A percentile compares a stretch with the other conserved stretches of the same genome.
Conservation (phyloP, 2,329 filamentous ascomycete genomes). For the Tothia fuscella region DNA sequence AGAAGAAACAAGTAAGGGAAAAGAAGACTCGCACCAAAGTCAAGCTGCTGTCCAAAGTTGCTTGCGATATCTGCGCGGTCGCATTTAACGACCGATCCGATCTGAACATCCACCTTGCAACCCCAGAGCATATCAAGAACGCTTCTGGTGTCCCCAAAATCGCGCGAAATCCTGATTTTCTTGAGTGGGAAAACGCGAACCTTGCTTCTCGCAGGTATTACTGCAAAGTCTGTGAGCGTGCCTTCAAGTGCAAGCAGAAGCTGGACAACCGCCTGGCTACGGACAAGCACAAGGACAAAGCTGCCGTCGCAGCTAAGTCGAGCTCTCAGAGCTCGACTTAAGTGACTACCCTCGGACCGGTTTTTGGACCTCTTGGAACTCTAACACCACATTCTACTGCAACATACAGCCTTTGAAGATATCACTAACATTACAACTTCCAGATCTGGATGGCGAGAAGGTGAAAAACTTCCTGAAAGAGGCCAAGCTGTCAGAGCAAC, state of each 20-base stretch:
- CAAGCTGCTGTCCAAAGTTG: background rate
- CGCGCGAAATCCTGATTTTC: too few relatives aligned
- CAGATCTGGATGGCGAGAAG: conserved; percentile 85
- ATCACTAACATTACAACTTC: conserved; percentile 27
- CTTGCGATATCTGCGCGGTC: background rate
- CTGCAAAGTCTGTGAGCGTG: background rate
- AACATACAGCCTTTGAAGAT: background rate
- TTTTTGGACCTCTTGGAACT: conserved; percentile 6
- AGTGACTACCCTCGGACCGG: too few relatives aligned
- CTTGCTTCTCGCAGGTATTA: background rate
- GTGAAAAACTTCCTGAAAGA: conserved; percentile 99
- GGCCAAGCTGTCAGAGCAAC: conserved; percentile 78
- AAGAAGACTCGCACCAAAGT: background rate
- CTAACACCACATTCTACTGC: background rate
- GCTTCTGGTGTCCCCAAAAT: background rate
- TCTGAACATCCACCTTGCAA: background rate
- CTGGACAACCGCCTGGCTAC: background rate
- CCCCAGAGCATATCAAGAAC: background rate
- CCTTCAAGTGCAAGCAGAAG: background rate
- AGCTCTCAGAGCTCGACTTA: too few relatives aligned
- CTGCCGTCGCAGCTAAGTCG: too few relatives aligned
- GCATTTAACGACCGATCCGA: background rate
- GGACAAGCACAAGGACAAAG: background rate
- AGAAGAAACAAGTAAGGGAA: too few relatives aligned
- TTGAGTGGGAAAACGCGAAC: too few relatives aligned